phyloP scores from a whole-genome alignment of 2,329 filamentous ascomycete genomes.

The Botryosphaeria dothidea region DNA sequence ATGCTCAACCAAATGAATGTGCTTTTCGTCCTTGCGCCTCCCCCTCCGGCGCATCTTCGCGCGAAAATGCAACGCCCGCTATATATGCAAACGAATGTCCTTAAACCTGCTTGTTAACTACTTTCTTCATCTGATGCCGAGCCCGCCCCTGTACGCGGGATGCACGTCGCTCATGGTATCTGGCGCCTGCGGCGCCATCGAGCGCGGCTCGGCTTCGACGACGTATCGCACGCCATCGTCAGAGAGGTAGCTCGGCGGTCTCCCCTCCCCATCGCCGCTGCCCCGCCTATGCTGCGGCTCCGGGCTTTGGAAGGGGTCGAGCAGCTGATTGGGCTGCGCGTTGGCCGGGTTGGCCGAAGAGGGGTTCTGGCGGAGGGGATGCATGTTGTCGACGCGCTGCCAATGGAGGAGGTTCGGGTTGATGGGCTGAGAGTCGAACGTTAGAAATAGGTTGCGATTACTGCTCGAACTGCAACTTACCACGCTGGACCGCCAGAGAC shows the following conservation, averaged over 20 bases:
- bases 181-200: not conserved
- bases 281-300: not conserved
- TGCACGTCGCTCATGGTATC: constrained; percentile 5
- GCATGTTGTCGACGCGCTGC: constrained; percentile 58
- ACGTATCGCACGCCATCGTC: constrained; percentile 76
- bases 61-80: not conserved
- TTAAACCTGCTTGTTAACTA: not conserved
- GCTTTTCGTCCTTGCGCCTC: not conserved
- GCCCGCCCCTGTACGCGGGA: constrained; percentile 2
- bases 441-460: not conserved
- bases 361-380: constrained; percentile 13
- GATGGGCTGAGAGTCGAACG: constrained; percentile 57
- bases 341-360: not conserved
- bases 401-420: constrained; percentile 81
- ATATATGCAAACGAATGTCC: not conserved
- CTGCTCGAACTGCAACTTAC: not conserved
- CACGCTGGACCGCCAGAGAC: constrained; percentile 80
- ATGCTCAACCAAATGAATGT: not conserved
- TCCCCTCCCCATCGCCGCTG: constrained; percentile 24
- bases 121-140: constrained; percentile 1
- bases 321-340: not conserved
- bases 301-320: constrained; percentile 26
- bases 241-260: constrained; percentile 75
- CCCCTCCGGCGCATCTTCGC: not conserved
- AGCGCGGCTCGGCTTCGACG: constrained; percentile 57